phyloP scores from a whole-genome alignment of 306 rosid genomes.

The Alnus rubra region DNA sequence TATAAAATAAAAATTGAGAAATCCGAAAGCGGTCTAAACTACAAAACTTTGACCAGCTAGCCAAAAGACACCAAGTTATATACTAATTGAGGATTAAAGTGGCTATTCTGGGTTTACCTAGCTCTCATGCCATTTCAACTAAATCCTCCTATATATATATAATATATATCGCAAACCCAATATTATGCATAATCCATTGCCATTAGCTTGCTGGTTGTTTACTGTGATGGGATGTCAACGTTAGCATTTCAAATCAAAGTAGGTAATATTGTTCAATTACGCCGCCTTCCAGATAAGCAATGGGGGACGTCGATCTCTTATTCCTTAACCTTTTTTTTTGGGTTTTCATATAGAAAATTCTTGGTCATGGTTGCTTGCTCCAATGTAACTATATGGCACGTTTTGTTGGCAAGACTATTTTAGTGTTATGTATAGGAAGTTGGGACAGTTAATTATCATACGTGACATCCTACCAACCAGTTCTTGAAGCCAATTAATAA shows the following conservation, averaged over 20 bases:
- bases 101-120: not conserved
- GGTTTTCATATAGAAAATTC: not conserved
- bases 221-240: conserved; percentile 27
- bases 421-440: not conserved
- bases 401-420: not conserved
- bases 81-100: too few species aligned
- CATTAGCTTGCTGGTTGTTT: not conserved
- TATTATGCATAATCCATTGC: not conserved
- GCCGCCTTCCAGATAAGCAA: conserved; percentile 16
- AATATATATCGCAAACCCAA: too few species aligned
- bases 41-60: too few species aligned
- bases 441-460: conserved; percentile 13
- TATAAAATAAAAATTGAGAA: too few species aligned
- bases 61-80: too few species aligned
- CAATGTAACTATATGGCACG: not conserved
- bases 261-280: conserved; percentile 21
- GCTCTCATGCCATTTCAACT: not conserved
- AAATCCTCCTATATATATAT: too few species aligned
- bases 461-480: conserved; percentile 40
- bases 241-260: conserved; percentile 26
- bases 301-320: not conserved
- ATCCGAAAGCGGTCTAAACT: too few species aligned
- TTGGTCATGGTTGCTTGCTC: conserved; percentile 9
- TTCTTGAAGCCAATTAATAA: conserved; percentile 15
- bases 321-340: not conserved